These are phyloP conservation scores for Pterocarpus macrocarpus DNA, from an alignment of 306 rosid species.

Conservation along the genomic window DNA sequence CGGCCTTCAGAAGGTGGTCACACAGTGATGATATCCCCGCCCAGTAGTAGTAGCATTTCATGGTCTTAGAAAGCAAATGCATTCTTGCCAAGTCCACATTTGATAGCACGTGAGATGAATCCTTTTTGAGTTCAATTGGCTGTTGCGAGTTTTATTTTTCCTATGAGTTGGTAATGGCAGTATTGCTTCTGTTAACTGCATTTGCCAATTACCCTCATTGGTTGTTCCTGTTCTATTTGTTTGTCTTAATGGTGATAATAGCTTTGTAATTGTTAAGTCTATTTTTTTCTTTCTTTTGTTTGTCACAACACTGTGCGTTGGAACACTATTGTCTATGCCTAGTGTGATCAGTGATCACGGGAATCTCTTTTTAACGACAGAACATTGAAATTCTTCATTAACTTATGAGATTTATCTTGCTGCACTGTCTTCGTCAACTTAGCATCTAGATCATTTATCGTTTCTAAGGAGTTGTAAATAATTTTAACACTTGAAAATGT, in stretches of 20 bases:
- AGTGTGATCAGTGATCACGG: background rate
- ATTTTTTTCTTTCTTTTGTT: background rate
- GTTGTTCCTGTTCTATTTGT: constrained; percentile 11
- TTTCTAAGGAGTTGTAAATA: no score
- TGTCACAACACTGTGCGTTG: background rate
- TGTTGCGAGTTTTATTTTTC: constrained; percentile 39
- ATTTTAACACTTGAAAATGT: no score
- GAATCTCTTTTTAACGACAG: background rate
- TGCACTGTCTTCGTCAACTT: no score
- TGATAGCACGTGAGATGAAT: background rate
- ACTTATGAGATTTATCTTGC: no score
- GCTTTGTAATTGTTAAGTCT: background rate
- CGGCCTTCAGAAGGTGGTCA: constrained; percentile 68
- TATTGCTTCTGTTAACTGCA: constrained; percentile 6
- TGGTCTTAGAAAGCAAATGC: constrained; percentile 38
- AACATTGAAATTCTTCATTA: background rate
- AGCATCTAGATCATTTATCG: no score
- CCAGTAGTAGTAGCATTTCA: constrained; percentile 33
- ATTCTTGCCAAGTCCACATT: constrained; percentile 31
- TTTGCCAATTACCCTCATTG: constrained; percentile 24
- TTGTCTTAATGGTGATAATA: constrained; percentile 13
- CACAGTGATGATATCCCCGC: constrained; percentile 48
- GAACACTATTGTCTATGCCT: background rate
- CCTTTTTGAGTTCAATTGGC: constrained; percentile 36
- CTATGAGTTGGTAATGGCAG: background rate